Percentiles rank a stretch among this genome's conserved stretches.
Conservation (phyloP, 768 basidiomycete species). For the Termitomyces sp. region DNA sequence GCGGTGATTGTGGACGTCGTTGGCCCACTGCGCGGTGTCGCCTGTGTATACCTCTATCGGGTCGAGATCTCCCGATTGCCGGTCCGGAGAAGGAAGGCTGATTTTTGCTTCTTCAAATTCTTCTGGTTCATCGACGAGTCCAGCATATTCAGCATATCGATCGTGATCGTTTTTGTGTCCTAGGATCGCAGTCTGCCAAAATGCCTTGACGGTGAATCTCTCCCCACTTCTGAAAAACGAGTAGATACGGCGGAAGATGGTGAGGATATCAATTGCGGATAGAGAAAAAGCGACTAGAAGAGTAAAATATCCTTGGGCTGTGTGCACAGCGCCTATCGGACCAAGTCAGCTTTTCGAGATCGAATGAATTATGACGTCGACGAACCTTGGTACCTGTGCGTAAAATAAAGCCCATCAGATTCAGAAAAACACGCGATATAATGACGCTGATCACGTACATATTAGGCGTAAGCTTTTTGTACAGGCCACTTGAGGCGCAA, state of each 20-base stretch:
- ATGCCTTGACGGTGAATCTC: constrained; percentile 40
- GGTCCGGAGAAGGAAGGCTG: constrained; percentile 17
- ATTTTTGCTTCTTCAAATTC: constrained; percentile 47
- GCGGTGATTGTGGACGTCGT: constrained; percentile 37
- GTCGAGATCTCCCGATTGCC: constrained; percentile 26
- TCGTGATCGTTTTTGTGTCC: constrained; percentile 33
- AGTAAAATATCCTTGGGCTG: constrained; percentile 53
- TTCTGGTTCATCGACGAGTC: constrained; percentile 54
- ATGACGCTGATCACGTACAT: constrained; percentile 51
- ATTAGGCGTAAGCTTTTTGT: constrained; percentile 77
- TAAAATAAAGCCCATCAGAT: constrained; percentile 14
- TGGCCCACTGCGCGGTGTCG: constrained; percentile 52
- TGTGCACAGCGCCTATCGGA: constrained; percentile 47
- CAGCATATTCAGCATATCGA: constrained; percentile 47
- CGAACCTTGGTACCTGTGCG: constrained; percentile 62
- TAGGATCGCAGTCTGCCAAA: constrained; percentile 58
- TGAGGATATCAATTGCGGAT: constrained; percentile 48
- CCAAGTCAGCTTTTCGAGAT: background rate
- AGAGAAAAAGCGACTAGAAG: constrained; percentile 33
- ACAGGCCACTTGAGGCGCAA: constrained; percentile 62
- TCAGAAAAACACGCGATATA: constrained; percentile 7
- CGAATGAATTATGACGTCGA: constrained; percentile 9
- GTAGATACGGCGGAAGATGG: constrained; percentile 46
- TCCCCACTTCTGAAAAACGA: constrained; percentile 41
- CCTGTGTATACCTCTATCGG: constrained; percentile 26